Evolutionary conservation across 1,139 yeast genomes (phyloP).

Genomic region (Ogataea hybrid): DNA sequence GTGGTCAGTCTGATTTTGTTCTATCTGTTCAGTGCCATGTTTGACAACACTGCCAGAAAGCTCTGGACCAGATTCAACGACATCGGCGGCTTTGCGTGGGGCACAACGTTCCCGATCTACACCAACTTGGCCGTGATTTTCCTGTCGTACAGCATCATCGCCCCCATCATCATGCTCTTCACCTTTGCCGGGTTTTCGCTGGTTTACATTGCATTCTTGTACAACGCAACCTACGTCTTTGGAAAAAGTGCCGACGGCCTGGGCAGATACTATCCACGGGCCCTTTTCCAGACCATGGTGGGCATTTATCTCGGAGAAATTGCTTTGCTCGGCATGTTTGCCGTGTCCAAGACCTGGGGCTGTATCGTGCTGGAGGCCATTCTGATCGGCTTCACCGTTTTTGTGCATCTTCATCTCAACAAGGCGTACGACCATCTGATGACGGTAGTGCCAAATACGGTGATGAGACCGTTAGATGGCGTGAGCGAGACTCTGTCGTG

Average conservation of each 20-base stretch:
- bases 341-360: constrained; percentile 72
- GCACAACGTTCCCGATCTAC: constrained; percentile 83
- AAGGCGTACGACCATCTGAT: constrained; percentile 65
- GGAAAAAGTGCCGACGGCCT: constrained; percentile 57
- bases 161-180: constrained; percentile 70
- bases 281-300: constrained; percentile 62
- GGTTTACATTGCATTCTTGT: constrained; percentile 60
- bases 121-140: constrained; percentile 78
- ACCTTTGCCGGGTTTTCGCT: constrained; percentile 44
- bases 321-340: constrained; percentile 64
- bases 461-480: constrained; percentile 72
- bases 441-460: constrained; percentile 58
- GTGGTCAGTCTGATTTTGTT: constrained; percentile 65
- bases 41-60: constrained; percentile 81
- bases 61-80: constrained; percentile 68
- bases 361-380: constrained; percentile 64
- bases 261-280: constrained; percentile 67
- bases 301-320: constrained; percentile 67
- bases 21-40: constrained; percentile 61
- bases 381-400: constrained; percentile 48
- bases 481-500: constrained; percentile 58
- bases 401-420: constrained; percentile 53
- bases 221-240: constrained; percentile 53
- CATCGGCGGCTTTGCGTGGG: constrained; percentile 72
- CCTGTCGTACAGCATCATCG: constrained; percentile 73